Percentiles rank a stretch among this genome's conserved stretches.
Conservation (phyloP, 2,329 filamentous ascomycete species). For the Paecilomyces fulvus region DNA sequence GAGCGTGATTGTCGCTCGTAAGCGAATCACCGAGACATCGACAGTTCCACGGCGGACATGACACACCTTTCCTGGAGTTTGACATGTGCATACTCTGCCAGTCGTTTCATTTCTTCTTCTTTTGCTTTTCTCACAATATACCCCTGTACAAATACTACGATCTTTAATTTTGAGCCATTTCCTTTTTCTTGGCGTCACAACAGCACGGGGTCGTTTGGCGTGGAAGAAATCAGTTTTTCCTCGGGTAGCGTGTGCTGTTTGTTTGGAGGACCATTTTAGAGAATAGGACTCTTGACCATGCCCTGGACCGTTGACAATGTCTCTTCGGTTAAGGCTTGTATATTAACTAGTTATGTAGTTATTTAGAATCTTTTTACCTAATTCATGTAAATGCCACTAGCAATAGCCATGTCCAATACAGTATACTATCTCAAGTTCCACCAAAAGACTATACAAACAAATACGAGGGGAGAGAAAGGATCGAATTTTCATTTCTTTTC, state of each 20-base stretch:
- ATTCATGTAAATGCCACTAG: background rate
- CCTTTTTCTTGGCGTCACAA: constrained; percentile 3
- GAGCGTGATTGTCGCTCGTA: constrained; percentile 45
- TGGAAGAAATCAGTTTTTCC: too few relatives aligned
- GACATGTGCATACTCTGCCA: background rate
- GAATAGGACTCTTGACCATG: background rate
- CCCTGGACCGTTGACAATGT: background rate
- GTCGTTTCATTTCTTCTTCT: constrained; percentile 1
- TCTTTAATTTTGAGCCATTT: background rate
- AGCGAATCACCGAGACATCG: constrained; percentile 20
- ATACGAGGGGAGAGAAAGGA: too few relatives aligned
- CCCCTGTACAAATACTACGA: constrained; percentile 3
- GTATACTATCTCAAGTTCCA: too few relatives aligned
- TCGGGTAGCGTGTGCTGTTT: background rate
- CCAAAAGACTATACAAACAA: too few relatives aligned
- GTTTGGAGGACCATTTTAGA: background rate
- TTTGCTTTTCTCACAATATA: constrained; percentile 8
- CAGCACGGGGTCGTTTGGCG: background rate
- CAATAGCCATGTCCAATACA: background rate
- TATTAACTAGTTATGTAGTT: too few relatives aligned
- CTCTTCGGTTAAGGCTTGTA: background rate
- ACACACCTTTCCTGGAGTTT: background rate
- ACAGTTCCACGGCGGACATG: constrained; percentile 1
- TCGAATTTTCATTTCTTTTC: too few relatives aligned
- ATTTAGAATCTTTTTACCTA: background rate